Percentiles rank a stretch among this genome's conserved stretches.
Conservation (phyloP, 495 filamentous ascomycete species). For the Xylaria curta region DNA sequence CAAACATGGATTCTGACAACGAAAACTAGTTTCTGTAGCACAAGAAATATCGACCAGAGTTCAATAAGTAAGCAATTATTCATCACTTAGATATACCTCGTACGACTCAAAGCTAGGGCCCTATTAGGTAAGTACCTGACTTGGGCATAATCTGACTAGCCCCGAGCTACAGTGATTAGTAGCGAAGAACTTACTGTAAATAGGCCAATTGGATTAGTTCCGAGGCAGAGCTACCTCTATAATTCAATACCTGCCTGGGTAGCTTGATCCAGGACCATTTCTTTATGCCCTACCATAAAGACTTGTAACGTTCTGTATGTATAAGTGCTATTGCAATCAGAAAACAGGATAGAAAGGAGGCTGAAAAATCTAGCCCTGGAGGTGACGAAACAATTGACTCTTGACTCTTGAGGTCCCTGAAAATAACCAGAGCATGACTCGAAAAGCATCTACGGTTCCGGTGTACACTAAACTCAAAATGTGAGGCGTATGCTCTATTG, state of each 20-base stretch:
- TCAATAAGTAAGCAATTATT: conserved; percentile 24
- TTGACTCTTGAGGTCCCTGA: neutral
- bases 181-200: neutral
- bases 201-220: conserved; percentile 23
- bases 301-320: conserved; percentile 1
- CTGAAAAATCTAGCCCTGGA: neutral
- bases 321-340: neutral
- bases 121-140: neutral
- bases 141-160: neutral
- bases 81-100: conserved; percentile 6
- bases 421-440: conserved; percentile 6
- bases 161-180: neutral
- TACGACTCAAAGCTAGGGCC: neutral
- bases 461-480: neutral
- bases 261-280: neutral
- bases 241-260: neutral
- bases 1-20: neutral
- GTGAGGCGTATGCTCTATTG: neutral
- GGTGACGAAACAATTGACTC: neutral
- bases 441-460: neutral
- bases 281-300: neutral
- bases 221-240: neutral
- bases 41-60: neutral
- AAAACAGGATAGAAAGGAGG: neutral
- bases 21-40: neutral